A percentile compares a stretch with the other conserved stretches of the same genome.
These are phyloP conservation scores for Yamadazyma laniorum DNA, from an alignment of 805 yeast genomes.

Conservation along the genomic window DNA sequence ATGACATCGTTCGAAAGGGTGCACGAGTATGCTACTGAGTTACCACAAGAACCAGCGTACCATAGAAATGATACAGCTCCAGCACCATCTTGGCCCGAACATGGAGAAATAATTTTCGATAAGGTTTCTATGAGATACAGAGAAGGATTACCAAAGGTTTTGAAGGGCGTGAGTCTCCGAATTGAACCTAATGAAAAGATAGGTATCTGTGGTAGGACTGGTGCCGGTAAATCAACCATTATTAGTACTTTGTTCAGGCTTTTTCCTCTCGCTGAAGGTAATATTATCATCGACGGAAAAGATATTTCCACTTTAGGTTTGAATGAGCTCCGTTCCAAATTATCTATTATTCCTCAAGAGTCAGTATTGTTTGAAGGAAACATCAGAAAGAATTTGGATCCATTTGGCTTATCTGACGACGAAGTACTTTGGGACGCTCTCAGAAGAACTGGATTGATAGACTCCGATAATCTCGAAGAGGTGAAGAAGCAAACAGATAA, in stretches of 20 bases:
- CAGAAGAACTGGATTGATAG: conserved; percentile 54
- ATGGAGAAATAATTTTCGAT: conserved; percentile 47
- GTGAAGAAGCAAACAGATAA: not conserved
- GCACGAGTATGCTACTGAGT: conserved; percentile 45
- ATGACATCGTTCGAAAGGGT: conserved; percentile 41
- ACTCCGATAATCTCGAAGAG: conserved; percentile 14
- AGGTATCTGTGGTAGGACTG: conserved; percentile 88
- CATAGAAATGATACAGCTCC: conserved; percentile 44
- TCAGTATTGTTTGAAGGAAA: conserved; percentile 63
- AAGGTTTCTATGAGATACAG: conserved; percentile 56
- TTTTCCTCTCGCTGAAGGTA: conserved; percentile 49
- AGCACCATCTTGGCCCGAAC: conserved; percentile 47
- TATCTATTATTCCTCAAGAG: conserved; percentile 70
- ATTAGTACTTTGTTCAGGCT: conserved; percentile 63
- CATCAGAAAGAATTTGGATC: conserved; percentile 59
- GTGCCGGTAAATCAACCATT: conserved; percentile 76
- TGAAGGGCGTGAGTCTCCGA: conserved; percentile 43
- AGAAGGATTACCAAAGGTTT: conserved; percentile 57
- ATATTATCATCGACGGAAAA: conserved; percentile 53
- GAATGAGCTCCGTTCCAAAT: conserved; percentile 50
- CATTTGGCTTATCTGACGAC: conserved; percentile 51
- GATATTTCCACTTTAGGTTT: conserved; percentile 54
- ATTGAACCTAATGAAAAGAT: conserved; percentile 62
- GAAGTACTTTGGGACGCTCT: conserved; percentile 56
- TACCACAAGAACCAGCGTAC: conserved; percentile 68